Evolutionary conservation across 1,284 basidiomycete species (phyloP), one percentile per base, ranked within the genome.

Genomic region (Trichosporon sp.): DNA sequence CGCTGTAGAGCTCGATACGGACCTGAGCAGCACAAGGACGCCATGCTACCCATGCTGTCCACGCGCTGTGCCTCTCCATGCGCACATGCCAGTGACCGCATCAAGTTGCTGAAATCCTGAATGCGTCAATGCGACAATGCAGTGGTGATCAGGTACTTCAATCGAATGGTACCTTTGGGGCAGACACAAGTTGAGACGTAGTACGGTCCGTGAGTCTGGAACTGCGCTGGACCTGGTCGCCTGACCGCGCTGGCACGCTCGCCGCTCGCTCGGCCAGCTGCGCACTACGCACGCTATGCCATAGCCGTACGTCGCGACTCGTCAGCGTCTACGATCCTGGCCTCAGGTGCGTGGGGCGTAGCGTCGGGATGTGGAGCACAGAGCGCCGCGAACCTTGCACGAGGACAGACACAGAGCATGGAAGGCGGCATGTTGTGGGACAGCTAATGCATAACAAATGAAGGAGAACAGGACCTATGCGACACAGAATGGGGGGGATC

Each of bases 401-500:
- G 26, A 26, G 26, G 26, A 26, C 26, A 26, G 26, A 26, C 26
- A 26, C 26, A 26, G 10, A 40, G 38, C 46, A 19, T n/a, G 5
- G 35, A 37, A 10, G 35, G 8, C 35, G 4, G 35, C 26, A 26
- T 26, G 35, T 5, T 37, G 35, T 37, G 35, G 35, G 51, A 54
- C 51, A 26, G 26, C 51, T 19, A 26, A 54, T 54, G 21, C 51
- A 54, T 54, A 54, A 54, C 51, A 26, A 54, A 26, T 19, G 26
- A 54, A 10, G 51, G n/a, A 54, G 26, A 26, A 26, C 26, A 26
- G 26, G 2, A 54, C 21, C 46, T 54, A 54, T 54, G 51, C 4
- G 51, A 54, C 51, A 54, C 51, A 54, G 51, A 26, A 54, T 37
- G 35, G 35, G 51, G 26, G n/a, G 51, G 26, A 19, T 54, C 51